Base-by-base conservation (phyloP, 2,329 filamentous ascomycete species). In the Hypoxylon sp. region DNA sequence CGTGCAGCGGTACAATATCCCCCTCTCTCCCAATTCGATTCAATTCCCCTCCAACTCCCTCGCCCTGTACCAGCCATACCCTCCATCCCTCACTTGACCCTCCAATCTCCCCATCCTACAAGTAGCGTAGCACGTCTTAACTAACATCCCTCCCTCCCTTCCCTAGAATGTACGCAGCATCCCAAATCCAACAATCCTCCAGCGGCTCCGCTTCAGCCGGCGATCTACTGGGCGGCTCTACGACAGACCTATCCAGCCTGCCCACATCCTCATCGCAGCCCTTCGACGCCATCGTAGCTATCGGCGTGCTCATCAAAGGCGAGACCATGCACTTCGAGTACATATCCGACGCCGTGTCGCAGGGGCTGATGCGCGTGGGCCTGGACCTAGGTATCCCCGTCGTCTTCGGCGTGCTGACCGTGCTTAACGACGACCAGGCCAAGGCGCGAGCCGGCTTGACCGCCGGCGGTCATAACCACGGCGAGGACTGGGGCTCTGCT, bases 251-350 rank as follows among this genome's bases (percentile, higher is more conserved):
- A 33, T 84, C 86, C 29, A 81, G 86, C 13, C 78, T 83, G 71
- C 54, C 82, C 63, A 75, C 81, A 52, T 75, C 83, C 17, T 69
- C 84, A 19, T 68, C 81, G 2, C 82, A 85, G 62, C 89, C 94
- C 19, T 98, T 98, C 76, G 95, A 98, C 78, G 96, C 96, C 70
- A 90, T 99, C 71, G 94, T 99, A 73, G 94, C 96, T 59, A 92
- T 99, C 74, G 96, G 96, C 62, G 94, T 97, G 63, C 88, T 99
- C 68, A 98, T 99, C 84, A 99, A 99, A 85, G 96, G 96, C 80
- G 93, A 97, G 82, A 98, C 96, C 5, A 98, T 98, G 94, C 96
- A 99, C 83, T 99, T 99, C 78, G 96, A 99, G 83, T 98, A 99
- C 84, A 99, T 99, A 76, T 88, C 94, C 46, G 96, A 98, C 72